These are phyloP conservation scores for Stachybotrys chlorohalonatus DNA, from an alignment of 2,329 filamentous ascomycete species.

Conservation along the genomic window DNA sequence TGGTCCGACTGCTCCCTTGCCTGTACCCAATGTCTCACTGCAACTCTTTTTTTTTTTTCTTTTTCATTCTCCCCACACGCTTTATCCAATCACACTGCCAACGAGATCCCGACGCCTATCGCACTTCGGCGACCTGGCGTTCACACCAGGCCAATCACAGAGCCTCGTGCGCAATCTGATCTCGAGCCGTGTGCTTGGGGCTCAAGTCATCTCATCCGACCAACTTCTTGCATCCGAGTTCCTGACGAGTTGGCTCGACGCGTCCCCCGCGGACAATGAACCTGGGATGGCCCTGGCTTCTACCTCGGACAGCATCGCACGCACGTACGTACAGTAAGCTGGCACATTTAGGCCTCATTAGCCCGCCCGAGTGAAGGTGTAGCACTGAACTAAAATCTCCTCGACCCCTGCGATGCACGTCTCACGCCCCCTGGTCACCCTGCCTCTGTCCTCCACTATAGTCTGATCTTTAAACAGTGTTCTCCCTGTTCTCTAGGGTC, in stretches of 20 bases:
- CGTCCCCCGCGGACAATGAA: too few species aligned
- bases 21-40: not conserved
- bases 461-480: too few species aligned
- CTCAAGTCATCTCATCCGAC: not conserved
- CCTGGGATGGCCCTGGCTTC: too few species aligned
- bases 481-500: not conserved
- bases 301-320: too few species aligned
- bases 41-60: not conserved
- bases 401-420: not conserved
- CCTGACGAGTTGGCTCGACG: not conserved
- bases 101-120: not conserved
- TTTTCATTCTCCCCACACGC: not conserved
- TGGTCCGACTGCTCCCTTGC: not conserved
- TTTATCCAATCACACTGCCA: not conserved
- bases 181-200: not conserved
- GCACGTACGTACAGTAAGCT: too few species aligned
- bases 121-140: not conserved
- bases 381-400: not conserved
- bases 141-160: not conserved
- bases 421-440: not conserved
- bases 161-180: not conserved
- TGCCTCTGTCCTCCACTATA: conserved; percentile 1
- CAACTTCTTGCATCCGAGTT: not conserved
- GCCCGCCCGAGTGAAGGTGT: too few species aligned
- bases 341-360: too few species aligned